These are phyloP conservation scores for Magnaporthales sp. DNA, from an alignment of 2,329 filamentous ascomycete species.

Conservation along the genomic window DNA sequence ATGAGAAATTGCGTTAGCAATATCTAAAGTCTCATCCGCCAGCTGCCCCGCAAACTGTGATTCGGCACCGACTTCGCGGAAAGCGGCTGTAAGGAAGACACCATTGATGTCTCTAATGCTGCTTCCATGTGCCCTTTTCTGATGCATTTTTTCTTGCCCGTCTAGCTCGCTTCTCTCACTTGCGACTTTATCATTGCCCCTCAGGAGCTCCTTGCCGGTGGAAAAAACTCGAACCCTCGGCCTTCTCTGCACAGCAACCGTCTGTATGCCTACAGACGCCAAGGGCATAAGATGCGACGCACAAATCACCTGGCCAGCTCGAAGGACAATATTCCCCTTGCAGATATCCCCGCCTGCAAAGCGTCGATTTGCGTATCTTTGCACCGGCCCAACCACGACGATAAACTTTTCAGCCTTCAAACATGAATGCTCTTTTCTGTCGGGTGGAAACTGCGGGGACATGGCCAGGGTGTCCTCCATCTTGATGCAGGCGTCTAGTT, in stretches of 20 bases:
- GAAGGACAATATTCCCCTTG: neutral
- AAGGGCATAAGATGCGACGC: neutral
- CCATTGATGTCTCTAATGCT: conserved; percentile 6
- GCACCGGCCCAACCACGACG: neutral
- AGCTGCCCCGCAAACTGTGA: neutral
- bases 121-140: neutral
- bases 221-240: neutral
- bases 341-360: neutral
- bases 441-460: neutral
- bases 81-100: neutral
- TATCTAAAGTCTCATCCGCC: neutral
- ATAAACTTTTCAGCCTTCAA: neutral
- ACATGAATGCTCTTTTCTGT: neutral
- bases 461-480: neutral
- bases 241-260: neutral
- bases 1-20: neutral
- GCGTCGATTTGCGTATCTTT: neutral
- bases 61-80: conserved; percentile 3
- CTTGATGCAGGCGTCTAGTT: conserved; percentile 8
- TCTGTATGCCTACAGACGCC: neutral
- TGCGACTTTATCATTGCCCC: neutral
- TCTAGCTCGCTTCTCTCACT: neutral
- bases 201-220: neutral
- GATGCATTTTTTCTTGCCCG: neutral
- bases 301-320: neutral